Evolutionary conservation across 441 rosid species (phyloP), one percentile per base, ranked within the genome.

Genomic region (Erodium chrysanthum): DNA sequence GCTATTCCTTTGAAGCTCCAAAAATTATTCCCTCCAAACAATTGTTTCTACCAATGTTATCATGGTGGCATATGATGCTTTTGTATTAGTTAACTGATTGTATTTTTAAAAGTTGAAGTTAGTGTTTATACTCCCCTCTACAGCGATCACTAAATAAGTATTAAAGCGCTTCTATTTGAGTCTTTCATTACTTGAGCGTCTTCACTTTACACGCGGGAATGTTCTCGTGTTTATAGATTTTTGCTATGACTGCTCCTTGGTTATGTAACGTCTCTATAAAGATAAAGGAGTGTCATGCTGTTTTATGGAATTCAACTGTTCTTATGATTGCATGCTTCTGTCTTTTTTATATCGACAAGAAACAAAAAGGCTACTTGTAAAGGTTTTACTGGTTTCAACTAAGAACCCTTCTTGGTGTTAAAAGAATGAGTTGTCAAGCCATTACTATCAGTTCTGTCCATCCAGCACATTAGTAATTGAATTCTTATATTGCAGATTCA

Each of bases 401-500:
- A 2, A 54, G 23, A 56, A 56, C 27, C 62, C 29, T 8, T 21
- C 22, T 21, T 58, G 29, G n/a, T 58, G 62, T 23, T 56, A 20
- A 58, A 15, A 21, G 27, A 20, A 56, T 58, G 31, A 4, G 29
- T 21, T 58, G 42, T 12, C 27, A 11, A 22, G n/a, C 62, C 31
- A 9, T 10, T 23, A 58, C 62, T 58, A 58, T 58, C 62, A 21
- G 62, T 58, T 22, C 25, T 58, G 29, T 58, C 27, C 14, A 10
- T 58, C 62, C 62, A 58, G 27, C 62, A 0, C 73, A 70, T 69
- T 82, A 37, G 60, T 70, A 12, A 25, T 78, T 65, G 10, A 66
- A 10, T 50, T 65, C 42, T 20, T 68, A 40, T 65, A 58, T 74
- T 82, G 87, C 95, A 93, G 98, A 87, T 89, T 33, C 85, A 82